A percentile compares a stretch with the other conserved stretches of the same genome.
These are phyloP conservation scores for Yamadazyma kitorensis DNA, from an alignment of 805 yeast species.

Conservation along the genomic window DNA sequence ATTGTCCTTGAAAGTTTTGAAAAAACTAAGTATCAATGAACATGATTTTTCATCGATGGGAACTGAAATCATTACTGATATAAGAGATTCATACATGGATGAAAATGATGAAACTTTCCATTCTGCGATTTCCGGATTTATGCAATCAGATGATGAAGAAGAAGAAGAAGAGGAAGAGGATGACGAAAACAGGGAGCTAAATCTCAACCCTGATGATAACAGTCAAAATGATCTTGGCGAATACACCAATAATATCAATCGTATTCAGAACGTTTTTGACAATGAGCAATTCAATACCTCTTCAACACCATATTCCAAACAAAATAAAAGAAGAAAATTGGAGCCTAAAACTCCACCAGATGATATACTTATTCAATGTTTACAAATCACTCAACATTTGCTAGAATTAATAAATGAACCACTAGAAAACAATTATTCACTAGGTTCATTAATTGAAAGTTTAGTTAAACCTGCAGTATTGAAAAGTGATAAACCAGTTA, in stretches of 20 bases:
- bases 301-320: constrained; percentile 2
- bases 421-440: constrained; percentile 58
- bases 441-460: constrained; percentile 70
- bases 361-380: constrained; percentile 57
- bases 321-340: constrained; percentile 26
- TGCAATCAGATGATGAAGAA: constrained; percentile 17
- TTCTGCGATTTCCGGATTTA: constrained; percentile 42
- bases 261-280: constrained; percentile 16
- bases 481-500: constrained; percentile 45
- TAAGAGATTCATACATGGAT: constrained; percentile 61
- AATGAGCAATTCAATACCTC: constrained; percentile 11
- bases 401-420: constrained; percentile 66
- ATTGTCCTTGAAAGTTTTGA: constrained; percentile 61
- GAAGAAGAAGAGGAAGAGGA: constrained; percentile 19
- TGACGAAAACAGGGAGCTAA: constrained; percentile 19
- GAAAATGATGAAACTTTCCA: constrained; percentile 49
- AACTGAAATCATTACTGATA: constrained; percentile 82
- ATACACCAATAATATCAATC: constrained; percentile 13
- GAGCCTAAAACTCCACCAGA: constrained; percentile 43
- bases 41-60: constrained; percentile 81
- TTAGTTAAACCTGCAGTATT: constrained; percentile 73
- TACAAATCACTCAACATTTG: constrained; percentile 65
- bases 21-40: constrained; percentile 71
- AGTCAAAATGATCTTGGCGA: constrained; percentile 15
- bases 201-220: constrained; percentile 9